Base-by-base conservation (phyloP, 768 basidiomycete species). In the Leccinellum luteum region DNA sequence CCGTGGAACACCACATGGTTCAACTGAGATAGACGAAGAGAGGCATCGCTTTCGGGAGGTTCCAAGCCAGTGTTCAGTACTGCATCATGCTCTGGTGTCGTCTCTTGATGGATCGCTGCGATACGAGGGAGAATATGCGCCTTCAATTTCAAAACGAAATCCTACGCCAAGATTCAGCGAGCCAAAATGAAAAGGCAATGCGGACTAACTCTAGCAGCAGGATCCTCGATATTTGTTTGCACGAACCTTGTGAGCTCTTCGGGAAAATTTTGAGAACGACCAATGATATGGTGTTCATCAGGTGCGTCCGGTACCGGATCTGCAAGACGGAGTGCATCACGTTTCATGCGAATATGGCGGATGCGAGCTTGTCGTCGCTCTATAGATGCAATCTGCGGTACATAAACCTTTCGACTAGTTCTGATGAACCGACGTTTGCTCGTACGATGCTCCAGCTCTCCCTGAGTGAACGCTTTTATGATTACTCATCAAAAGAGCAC, bases 81-180 rank as follows among this genome's bases (percentile, higher is more conserved):
- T 27, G 14, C 32, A 34, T 32, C 31, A 13, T 32, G 31, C 13
- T 13, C 13, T 13, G 31, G 13, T 12, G 12, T 32, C 14, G 5
- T 32, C 31, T 13, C 31, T 32, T 13, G 31, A 13, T 32, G 31
- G 31, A 32, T 32, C 12, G 31, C 31, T 32, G 31, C 13, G 12
- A 32, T 32, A 12, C 13, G 31, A 13, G 78, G 54, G 6, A 48
- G 5, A 13, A 55, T 21, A 9, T 55, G 54, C 3, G 34, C 47
- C 27, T 48, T 55, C 3, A 55, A 19, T 14, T 48, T 55, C 1
- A 12, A 21, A 6, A 55, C 3, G 5, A 48, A 55, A 13, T 55
- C 17, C 47, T 55, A 10, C 3, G 6, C 15, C 10, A 9, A 23
- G 12, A 4, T 47, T 27, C 31, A 13, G 23, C 21, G 13, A 27